Evolutionary conservation across 768 basidiomycete genomes (phyloP), one percentile per base, ranked within the genome.

Genomic region (Saitozyma sp.): DNA sequence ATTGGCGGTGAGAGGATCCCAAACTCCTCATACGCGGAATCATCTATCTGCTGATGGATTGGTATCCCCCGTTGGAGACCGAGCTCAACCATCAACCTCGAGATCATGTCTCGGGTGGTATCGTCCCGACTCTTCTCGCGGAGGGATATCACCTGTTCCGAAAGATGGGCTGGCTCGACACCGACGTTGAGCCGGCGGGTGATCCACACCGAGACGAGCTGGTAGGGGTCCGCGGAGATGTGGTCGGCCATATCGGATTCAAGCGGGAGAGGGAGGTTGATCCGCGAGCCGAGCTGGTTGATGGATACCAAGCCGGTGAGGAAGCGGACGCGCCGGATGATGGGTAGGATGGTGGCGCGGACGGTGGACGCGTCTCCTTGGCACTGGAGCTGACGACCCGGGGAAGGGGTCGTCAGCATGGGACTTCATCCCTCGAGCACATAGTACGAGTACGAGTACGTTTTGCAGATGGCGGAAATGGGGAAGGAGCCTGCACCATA

Each of bases 271-370:
- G 29, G 29, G 14, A 55, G 38, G 51, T 74, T 71, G 49, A 71
- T 37, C 20, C 63, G 57, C 11, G 62, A 63, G 62, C 69, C 59
- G 38, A 74, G 66, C 43, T 74, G 73, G 9, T 56, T 52, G 14
- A 55, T 61, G 19, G 70, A 63, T 46, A 65, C 55, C 40, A 71
- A 68, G 14, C 73, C 73, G 19, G 71, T 59, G 19, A 56, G 46
- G 56, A 64, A 71, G 9, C 73, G 58, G 62, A 71, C 53, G n/a
- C 66, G 50, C 10, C 65, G 64, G 16, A 74, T n/a, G 43, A 64
- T 63, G 20, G 67, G 62, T 42, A 69, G 20, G 29, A 69, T 63
- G 46, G 42, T 57, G 43, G 58, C 50, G 49, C 52, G 56, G 4
- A 57, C 43, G 29, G 49, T 63, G 13, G 52, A 38, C 13, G 55